Evolutionary conservation across 2,329 filamentous ascomycete species (phyloP), one percentile per base, ranked within the genome.

Genomic region (Diaporthe amygdali): DNA sequence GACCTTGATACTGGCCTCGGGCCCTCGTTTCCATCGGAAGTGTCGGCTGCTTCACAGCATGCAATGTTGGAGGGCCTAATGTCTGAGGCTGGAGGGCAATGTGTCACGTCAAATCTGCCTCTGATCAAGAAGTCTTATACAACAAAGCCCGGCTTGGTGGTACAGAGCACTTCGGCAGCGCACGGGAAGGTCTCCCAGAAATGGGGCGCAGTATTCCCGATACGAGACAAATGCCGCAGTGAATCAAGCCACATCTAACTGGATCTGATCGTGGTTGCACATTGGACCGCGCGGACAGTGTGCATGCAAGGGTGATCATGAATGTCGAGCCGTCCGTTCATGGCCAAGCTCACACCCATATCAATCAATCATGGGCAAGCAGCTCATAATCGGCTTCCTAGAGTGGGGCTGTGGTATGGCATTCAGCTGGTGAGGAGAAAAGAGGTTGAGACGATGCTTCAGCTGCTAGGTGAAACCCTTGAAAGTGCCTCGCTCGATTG

Each of bases 191-290:
- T 44, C n/a, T 37, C 15, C 44, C 30, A 25, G 37, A 30, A 37
- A 27, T 64, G 59, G 47, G 59, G 59, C 59, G 59, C 59, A 49
- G 59, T 15, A 20, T 14, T 37, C 44, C 59, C 30, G 59, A 64
- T 64, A 64, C 59, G 59, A 64, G 59, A 64, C 12, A 64, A 49
- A 34, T 37, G 15, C 44, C 59, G 59, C 59, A 37, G 44, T 27
- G 37, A 39, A 14, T 14, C 10, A 3, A 12, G 30, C 30, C 30
- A 25, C 47, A 30, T 64, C 41, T 49, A 8, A 37, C 25, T 49
- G 59, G 44, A 49, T 49, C 59, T 47, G 12, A 49, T 34, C 44
- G 59, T 30, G 44, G 44, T 27, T 49, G n/a, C 59, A 49, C 59
- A 32, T 20, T 37, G 30, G 30, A 27, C 20, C 44, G 34, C 41